Base-by-base conservation (phyloP, 352 stramenopile species). In the Phytophthora pistaciae region DNA sequence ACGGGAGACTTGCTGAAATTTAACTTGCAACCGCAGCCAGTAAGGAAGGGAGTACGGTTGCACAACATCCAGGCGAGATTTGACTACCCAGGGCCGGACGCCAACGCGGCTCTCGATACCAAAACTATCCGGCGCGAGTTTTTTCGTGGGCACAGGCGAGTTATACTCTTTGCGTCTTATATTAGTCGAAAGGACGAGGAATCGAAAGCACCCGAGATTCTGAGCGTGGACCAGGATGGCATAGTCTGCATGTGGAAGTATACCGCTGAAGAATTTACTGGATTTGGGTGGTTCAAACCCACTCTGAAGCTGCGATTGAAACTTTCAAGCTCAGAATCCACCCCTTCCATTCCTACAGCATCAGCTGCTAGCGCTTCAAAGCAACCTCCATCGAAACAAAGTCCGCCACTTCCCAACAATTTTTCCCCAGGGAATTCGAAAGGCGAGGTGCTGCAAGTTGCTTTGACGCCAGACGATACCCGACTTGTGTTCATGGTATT, bases 401-500 rank as follows among this genome's bases (percentile, higher is more conserved):
- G 48, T 14, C 31, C 56, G 9, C 21, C 23, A 44, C 23, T 49
- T 20, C 21, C 40, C 9, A 52, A 18, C 14, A 42, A 18, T 18
- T 5, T 14, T 42, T 16, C 21, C 1, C 6, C 33, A 20, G 56
- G 38, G 9, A 18, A 10, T 14, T 42, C 63, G 5, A 59, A 50
- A 42, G 70, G 78, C 8, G 79, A 82, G n/a, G 75, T 88, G 3
- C 33, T 88, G 16, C 83, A 90, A 53, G 78, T 87, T 27, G 70
- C 60, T 23, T 36, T 78, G 13, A 80, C 80, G 6, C 56, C 58
- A 1, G 70, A 87, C 25, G 55, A 74, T 23, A 65, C 66, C 5
- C 70, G 72, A 13, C 60, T 90, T 9, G 77, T 90, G 2, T 61
- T 77, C 27, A 88, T 88, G 83, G 52, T 87, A 1, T 88, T 77